phyloP scores from a whole-genome alignment of 257 asterid genomes.

The Solanum rostratum region DNA sequence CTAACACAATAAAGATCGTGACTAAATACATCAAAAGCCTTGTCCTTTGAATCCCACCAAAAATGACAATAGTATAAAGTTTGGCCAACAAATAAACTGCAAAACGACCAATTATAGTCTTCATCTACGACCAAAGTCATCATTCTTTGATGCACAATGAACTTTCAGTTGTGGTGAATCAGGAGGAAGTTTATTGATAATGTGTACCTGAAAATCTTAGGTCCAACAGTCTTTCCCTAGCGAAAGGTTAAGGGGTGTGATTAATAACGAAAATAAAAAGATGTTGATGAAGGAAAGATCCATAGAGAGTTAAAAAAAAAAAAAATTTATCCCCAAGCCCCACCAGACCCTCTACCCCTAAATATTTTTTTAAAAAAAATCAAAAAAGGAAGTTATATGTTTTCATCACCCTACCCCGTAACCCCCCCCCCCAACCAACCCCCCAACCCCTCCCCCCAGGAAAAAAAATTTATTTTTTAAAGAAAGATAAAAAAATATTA shows the following conservation, averaged over 20 bases:
- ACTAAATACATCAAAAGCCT: not conserved
- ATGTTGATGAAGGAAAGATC: not conserved
- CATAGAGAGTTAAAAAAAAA: too few species aligned
- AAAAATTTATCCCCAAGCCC: too few species aligned
- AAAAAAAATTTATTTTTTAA: too few species aligned
- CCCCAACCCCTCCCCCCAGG: too few species aligned
- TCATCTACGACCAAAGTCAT: not conserved
- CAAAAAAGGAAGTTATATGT: too few species aligned
- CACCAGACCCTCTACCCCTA: too few species aligned
- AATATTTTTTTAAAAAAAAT: too few species aligned
- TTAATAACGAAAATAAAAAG: not conserved
- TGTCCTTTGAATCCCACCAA: not conserved
- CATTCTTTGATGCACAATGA: not conserved
- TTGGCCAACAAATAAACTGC: accelerated
- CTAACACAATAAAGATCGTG: not conserved
- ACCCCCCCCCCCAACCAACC: too few species aligned
- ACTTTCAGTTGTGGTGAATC: not conserved
- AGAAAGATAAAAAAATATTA: too few species aligned
- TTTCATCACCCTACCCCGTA: too few species aligned
- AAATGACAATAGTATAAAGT: not conserved
- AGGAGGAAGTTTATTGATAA: not conserved
- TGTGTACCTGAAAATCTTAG: not conserved
- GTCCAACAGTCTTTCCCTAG: not conserved
- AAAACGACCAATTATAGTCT: not conserved
- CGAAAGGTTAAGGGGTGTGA: not conserved